phyloP scores from a whole-genome alignment of 805 yeast genomes.

The Yarrowia sp. region DNA sequence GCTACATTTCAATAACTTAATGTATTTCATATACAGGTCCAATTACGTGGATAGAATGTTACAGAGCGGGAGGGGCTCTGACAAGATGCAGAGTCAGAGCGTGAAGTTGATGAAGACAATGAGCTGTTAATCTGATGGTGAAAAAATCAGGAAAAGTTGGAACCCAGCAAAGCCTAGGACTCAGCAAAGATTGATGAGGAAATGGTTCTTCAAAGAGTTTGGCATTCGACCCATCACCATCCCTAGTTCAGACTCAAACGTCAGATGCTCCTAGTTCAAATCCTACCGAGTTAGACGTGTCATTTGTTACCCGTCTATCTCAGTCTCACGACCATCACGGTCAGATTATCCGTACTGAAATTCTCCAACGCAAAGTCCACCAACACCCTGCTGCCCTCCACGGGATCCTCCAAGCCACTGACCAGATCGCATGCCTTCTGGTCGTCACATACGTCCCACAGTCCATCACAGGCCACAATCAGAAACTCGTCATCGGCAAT shows the following conservation, averaged over 20 bases:
- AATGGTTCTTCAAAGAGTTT: no score
- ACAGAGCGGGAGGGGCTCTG: no score
- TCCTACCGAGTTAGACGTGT: not conserved
- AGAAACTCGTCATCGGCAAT: constrained; percentile 72
- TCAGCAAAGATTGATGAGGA: no score
- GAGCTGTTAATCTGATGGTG: no score
- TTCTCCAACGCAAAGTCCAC: constrained; percentile 77
- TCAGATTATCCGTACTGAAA: constrained; percentile 87
- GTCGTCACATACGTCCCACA: constrained; percentile 94
- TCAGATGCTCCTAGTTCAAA: no score
- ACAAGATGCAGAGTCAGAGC: no score
- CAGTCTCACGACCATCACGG: constrained; percentile 84
- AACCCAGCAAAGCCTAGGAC: no score
- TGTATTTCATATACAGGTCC: constrained; percentile 2
- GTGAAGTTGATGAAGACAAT: no score
- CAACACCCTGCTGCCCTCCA: constrained; percentile 68
- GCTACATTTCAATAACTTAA: constrained; percentile 3
- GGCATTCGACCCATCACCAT: no score
- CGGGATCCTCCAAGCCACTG: constrained; percentile 61
- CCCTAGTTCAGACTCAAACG: no score
- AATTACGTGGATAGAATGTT: not conserved
- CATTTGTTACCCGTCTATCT: constrained; percentile 46
- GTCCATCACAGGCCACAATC: constrained; percentile 93
- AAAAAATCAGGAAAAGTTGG: no score
- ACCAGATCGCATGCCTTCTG: constrained; percentile 81